These are phyloP conservation scores for Fusarium cicatricum DNA, from an alignment of 2,329 filamentous ascomycete species.

Conservation along the genomic window DNA sequence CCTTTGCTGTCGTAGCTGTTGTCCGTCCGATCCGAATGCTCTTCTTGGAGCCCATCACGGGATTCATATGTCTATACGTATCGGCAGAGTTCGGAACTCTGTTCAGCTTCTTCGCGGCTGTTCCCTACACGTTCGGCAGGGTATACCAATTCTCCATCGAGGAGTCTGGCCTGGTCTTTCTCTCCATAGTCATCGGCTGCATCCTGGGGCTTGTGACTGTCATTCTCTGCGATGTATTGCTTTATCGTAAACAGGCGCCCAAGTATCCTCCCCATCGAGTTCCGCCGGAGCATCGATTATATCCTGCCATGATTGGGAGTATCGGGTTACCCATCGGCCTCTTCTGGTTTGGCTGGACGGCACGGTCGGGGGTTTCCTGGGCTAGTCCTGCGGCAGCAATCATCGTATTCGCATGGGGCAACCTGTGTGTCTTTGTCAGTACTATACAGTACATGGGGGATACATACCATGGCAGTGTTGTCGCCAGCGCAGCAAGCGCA, in stretches of 20 bases:
- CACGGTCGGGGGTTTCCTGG: constrained; percentile 56
- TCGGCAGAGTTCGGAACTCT: constrained; percentile 61
- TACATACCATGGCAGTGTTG: constrained; percentile 61
- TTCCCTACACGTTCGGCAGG: constrained; percentile 57
- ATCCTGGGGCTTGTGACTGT: constrained; percentile 54
- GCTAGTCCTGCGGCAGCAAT: constrained; percentile 60
- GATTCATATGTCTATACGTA: constrained; percentile 61
- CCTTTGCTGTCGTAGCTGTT: constrained; percentile 54
- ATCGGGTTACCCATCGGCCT: constrained; percentile 60
- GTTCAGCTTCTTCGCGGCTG: constrained; percentile 61
- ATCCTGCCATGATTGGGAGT: constrained; percentile 66
- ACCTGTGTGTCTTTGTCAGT: constrained; percentile 65
- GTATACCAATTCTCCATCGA: constrained; percentile 56
- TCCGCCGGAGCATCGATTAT: constrained; percentile 65
- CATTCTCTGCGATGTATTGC: constrained; percentile 49
- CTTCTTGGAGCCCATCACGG: constrained; percentile 69
- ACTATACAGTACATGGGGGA: constrained; percentile 63
- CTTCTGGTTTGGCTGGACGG: constrained; percentile 70
- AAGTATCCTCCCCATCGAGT: constrained; percentile 48
- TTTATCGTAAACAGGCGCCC: constrained; percentile 51
- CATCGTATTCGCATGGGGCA: constrained; percentile 67
- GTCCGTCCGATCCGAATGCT: constrained; percentile 66
- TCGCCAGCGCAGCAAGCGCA: constrained; percentile 67
- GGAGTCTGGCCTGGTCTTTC: constrained; percentile 54
- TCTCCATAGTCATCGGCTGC: constrained; percentile 56